Base-by-base conservation (phyloP, 345 rosid species). In the Mercurialis annua region DNA sequence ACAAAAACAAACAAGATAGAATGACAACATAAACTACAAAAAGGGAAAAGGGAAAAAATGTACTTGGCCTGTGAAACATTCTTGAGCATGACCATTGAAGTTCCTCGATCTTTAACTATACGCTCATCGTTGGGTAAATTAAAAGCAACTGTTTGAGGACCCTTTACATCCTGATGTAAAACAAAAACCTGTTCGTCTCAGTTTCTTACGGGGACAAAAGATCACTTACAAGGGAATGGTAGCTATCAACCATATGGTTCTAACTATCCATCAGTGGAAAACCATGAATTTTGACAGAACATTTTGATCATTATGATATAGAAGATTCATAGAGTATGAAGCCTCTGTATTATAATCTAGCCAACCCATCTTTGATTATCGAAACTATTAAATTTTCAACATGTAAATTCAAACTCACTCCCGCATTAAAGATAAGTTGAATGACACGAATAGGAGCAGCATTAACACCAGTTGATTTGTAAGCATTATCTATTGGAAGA, bases 391-490 rank as follows among this genome's bases (percentile, higher is more conserved):
- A 57, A 23, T 50, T 49, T 51, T 36, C 68, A 43, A 61, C 17
- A 42, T 26, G 70, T 34, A 52, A 43, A 43, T 66, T 73, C 34
- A 4, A 71, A 87, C 96, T 81, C 74, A 93, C 96, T 76, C 98
- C 97, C 51, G 97, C 82, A 82, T 85, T 87, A 71, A 83, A 90
- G 49, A 87, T 72, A 76, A 93, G 90, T 67, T 84, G 87, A 67
- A 90, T 83, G 66, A 93, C 96, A 69, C 97, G 97, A 68, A 93
- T 90, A 23, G 98, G 96, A 73, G 97, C 97, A 75, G 96, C 92
- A 42, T 70, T 81, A 14, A 93, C 80, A 69, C 83, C 85, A 65
- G 63, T 72, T 50, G 96, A 93, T 70, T 93, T 93, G 78, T 83
- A 89, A n/a, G 76, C 71, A 74, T n/a, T 64, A 53, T 87, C 96